Evolutionary conservation across 2,329 filamentous ascomycete species (phyloP), one percentile per base, ranked within the genome.

Genomic region (Claviceps sp.): DNA sequence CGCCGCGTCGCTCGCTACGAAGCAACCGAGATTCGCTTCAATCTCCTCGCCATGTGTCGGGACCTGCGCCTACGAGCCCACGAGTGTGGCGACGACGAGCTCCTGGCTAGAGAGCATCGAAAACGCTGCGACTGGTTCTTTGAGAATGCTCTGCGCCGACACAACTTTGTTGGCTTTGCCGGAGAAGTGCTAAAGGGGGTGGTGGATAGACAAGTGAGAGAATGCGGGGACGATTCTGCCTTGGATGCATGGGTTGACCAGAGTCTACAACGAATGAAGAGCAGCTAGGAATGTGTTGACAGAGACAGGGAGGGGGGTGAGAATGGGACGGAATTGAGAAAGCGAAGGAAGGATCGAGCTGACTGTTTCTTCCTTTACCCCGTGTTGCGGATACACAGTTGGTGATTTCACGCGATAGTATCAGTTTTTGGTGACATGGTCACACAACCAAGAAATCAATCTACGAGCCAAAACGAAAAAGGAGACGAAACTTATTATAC

Each of bases 81-180:
- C 53, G 87, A 94, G 66, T 80, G 93, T 57, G 90, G 90, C 46
- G 93, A 98, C 69, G 65, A 71, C 44, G 90, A 95, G 63, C 73
- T 82, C 67, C 69, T 97, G 58, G 81, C 81, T 58, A 75, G 84
- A 51, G 90, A 97, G 75, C 81, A 91, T 71, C 76, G 79, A 63
- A 95, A 95, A 79, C 77, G 93, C 50, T 76, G 76, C 53, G 86
- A 84, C 57, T 98, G 93, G 93, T 78, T 82, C 64, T 96, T 93
- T 76, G 93, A 98, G 76, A 98, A 98, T 69, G 86, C 89, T 11
- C 73, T 98, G 62, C 73, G 93, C 55, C 75, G 87, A 60, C 91
- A 95, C 68, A 98, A 98, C 69, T 98, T 98, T 72, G 87, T 98
- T 0, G 91, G 89, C 0, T 96, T 98, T 62, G 86, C 91, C 3